Evolutionary conservation across 2,329 filamentous ascomycete genomes (phyloP), one percentile per base, ranked within the genome.

Genomic region (Sordariomycetes sp.): DNA sequence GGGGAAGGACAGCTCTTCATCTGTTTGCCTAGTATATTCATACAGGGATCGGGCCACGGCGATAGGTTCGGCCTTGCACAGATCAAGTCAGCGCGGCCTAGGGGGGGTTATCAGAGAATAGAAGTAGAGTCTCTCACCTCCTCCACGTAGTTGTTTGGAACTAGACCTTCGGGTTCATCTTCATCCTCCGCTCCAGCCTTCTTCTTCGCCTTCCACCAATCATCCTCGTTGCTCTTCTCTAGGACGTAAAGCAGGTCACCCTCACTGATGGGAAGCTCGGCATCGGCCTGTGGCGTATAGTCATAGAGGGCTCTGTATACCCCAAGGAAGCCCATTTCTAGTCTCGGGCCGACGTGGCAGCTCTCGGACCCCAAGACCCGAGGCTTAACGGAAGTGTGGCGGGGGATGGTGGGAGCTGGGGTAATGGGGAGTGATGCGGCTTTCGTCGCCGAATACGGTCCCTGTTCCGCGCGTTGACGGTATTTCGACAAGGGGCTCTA

Each of bases 131-230:
- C 8, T 48, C 43, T 48, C 43, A 96, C 91, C 86, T 95, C 85
- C 76, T 97, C 88, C 59, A 99, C 81, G 71, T 99, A 99, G 71
- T 97, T 99, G 69, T 89, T 92, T 16, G 94, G 94, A 60, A 99
- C 86, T 68, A 97, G 74, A 60, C 92, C 92, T 65, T 90, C 85
- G 3, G 92, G 92, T 73, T 97, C 92, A 51, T 96, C 92, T 50
- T 96, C 91, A 51, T 96, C 91, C 43, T 92, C 89, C 28, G 77
- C 80, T 35, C 82, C 82, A 62, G 91, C 90, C 75, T 87, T 90
- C 79, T 95, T 96, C 79, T 96, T 96, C 54, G 89, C 90, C 72
- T 87, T 94, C 94, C 94, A 97, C 94, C 94, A 97, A 69, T 90
- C 74, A 85, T 84, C 81, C 37, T 89, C 85, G 55, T 74, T 70